phyloP scores from a whole-genome alignment of 2,329 filamentous ascomycete species.

The Fusarium avenaceum region DNA sequence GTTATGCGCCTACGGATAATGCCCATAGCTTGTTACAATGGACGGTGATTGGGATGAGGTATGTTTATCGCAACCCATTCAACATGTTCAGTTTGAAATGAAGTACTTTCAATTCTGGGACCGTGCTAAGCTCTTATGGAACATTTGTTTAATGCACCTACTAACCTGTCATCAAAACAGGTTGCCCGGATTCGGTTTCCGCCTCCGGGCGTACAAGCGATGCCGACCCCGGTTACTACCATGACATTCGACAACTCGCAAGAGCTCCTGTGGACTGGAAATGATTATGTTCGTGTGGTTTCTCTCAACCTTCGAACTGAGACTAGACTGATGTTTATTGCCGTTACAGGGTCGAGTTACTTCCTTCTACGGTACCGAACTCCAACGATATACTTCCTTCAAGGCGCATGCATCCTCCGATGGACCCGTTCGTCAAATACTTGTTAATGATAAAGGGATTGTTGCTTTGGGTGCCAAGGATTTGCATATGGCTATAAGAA shows the following conservation, averaged over 20 bases:
- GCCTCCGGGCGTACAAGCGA: constrained; percentile 77
- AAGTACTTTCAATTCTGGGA: background rate
- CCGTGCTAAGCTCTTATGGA: background rate
- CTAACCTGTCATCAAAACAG: constrained; percentile 58
- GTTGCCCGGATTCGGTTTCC: constrained; percentile 86
- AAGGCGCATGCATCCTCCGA: constrained; percentile 80
- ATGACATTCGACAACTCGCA: constrained; percentile 90
- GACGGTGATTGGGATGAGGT: constrained; percentile 79
- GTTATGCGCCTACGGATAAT: constrained; percentile 56
- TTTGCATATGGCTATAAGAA: constrained; percentile 88
- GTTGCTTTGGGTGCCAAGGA: constrained; percentile 86
- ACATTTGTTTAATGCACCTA: constrained; percentile 5
- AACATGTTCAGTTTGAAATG: background rate
- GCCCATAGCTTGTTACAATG: constrained; percentile 63
- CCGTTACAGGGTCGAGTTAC: constrained; percentile 80
- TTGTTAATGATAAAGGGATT: constrained; percentile 92
- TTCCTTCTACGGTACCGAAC: constrained; percentile 87
- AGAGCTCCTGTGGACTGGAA: constrained; percentile 93
- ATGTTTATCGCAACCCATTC: constrained; percentile 49
- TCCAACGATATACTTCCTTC: constrained; percentile 92
- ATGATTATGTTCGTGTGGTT: constrained; percentile 79
- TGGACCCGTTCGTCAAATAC: constrained; percentile 85
- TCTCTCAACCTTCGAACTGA: background rate
- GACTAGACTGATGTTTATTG: constrained; percentile 44
- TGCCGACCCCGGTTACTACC: constrained; percentile 79